phyloP scores from a whole-genome alignment of 2,329 filamentous ascomycete genomes.

The Zasmidium citrigriseum region DNA sequence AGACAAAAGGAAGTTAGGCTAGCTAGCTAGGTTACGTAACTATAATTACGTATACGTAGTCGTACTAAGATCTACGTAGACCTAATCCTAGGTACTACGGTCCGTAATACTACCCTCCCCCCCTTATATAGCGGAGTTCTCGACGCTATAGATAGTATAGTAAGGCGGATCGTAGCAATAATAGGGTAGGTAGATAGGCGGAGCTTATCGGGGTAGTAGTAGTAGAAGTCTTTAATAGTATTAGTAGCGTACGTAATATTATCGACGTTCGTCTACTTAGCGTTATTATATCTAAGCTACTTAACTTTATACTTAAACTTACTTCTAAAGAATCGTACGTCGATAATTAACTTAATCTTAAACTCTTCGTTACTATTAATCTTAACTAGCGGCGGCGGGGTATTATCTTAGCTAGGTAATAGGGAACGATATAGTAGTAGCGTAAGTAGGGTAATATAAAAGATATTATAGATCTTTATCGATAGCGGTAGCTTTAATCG shows the following conservation, averaged over 20 bases:
- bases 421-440: neutral
- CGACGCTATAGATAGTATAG: neutral
- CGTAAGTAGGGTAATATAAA: neutral
- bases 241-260: neutral
- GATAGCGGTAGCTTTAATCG: neutral
- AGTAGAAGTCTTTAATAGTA: neutral
- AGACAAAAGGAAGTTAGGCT: neutral
- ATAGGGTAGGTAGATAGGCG: neutral
- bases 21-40: neutral
- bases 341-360: neutral
- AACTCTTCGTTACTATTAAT: neutral
- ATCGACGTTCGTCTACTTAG: neutral
- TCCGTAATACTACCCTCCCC: neutral
- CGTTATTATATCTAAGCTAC: neutral
- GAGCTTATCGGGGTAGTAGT: neutral
- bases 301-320: neutral
- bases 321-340: neutral
- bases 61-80: neutral
- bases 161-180: neutral
- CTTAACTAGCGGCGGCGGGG: neutral
- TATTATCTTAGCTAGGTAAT: neutral
- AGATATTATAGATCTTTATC: neutral
- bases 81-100: neutral
- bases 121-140: too few relatives aligned
- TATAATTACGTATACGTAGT: neutral